phyloP scores from a whole-genome alignment of 106 monocot species.

The Triglochin maritima region DNA sequence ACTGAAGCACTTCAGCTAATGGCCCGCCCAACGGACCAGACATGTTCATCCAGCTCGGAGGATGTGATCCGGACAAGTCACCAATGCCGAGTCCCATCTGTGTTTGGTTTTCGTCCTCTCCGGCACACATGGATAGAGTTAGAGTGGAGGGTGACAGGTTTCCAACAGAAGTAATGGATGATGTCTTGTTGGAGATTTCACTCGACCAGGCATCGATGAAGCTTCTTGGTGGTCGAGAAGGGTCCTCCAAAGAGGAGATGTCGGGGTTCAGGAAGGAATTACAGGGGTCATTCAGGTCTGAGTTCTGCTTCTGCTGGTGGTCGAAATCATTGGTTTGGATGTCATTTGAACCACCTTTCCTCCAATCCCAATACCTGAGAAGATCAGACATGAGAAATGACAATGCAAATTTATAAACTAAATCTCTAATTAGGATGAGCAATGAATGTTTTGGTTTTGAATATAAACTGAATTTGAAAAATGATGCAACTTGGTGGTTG shows the following conservation, averaged over 20 bases:
- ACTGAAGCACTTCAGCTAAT: constrained; percentile 34
- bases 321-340: background rate
- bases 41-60: constrained; percentile 16
- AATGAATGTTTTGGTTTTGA: too few species aligned
- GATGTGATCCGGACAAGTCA: constrained; percentile 10
- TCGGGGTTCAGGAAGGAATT: constrained; percentile 13
- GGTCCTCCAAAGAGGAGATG: constrained; percentile 9
- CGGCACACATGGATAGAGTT: constrained; percentile 25
- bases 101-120: background rate
- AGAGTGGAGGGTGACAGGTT: constrained; percentile 14
- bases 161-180: background rate
- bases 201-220: constrained; percentile 44
- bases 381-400: background rate
- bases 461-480: too few species aligned
- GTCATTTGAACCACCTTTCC: constrained; percentile 2
- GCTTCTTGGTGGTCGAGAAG: constrained; percentile 4
- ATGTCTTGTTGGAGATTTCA: constrained; percentile 6
- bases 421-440: too few species aligned
- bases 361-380: constrained; percentile 22
- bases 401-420: too few species aligned
- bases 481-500: too few species aligned
- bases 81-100: constrained; percentile 21
- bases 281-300: constrained; percentile 14
- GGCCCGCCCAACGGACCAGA: constrained; percentile 20
- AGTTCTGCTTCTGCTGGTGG: constrained; percentile 12